Base-by-base conservation (phyloP, 106 monocot genomes). In the Acanthochlamys bracteata region DNA sequence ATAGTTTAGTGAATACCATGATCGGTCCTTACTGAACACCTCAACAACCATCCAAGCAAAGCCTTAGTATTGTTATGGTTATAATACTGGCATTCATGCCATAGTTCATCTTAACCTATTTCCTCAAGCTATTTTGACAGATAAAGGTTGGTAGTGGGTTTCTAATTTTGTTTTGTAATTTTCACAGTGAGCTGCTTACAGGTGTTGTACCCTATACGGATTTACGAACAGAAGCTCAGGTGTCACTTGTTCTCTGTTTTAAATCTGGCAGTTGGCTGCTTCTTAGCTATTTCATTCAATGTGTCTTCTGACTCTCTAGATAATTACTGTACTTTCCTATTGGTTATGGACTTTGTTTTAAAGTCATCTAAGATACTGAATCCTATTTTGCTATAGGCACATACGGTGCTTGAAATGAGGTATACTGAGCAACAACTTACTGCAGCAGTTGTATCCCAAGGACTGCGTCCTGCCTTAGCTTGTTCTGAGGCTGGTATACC, bases 321-420 rank as follows among this genome's bases (percentile, higher is more conserved):
- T 22, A 24, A 8, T 33, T 25, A 2, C 15, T 33, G 11, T 6
- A 17, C 60, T 60, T 60, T 25, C 11, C 16, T 4, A 39, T 11
- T 27, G 15, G 27, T 60, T 33, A 39, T 2, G 19, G 3, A 22
- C 9, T 57, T 3, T 57, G 24, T 7, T 1, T 24, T 13, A 20
- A 0, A n/a, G 20, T 58, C 6, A 21, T 23, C 20, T 23, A 16
- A 13, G 13, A 11, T n/a, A 20, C 12, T 45, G 15, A 10, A 23
- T 19, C 17, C 15, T 8, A 0, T 24, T 25, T 17, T 39, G 17
- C 41, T 80, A 40, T 59, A 98, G 92, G 98, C 98, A 62, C 92
- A 92, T 64, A 98, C 88, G n/a, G 92, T 98, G 26, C 98, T 98
- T 77, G 98, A 98, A 79, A 92, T 98, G 98, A 92, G 70, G 49